Base-by-base conservation (phyloP, 495 filamentous ascomycete species). In the Hypoxylon rickii region DNA sequence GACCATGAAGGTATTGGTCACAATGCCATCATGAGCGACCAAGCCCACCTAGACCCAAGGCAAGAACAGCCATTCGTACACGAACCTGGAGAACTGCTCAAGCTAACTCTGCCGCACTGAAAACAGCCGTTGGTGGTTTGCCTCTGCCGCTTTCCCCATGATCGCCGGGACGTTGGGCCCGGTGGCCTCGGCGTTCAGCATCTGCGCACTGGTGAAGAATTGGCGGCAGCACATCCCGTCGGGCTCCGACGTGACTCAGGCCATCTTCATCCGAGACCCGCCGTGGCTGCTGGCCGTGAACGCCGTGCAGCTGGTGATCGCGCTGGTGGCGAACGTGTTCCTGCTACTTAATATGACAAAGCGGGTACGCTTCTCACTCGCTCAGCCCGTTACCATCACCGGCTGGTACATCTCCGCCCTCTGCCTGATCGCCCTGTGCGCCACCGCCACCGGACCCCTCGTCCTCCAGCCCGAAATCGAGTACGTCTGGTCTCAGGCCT, bases 321-420 rank as follows among this genome's bases (percentile, higher is more conserved):
- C 90, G 24, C 54, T 95, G 11, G 65, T 84, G 29, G 82, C 89
- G 34, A 96, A 96, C 63, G 58, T 87, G 19, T 79, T 81, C 16
- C 76, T 95, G 3, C 80, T 94, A 2, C 72, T 95, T 13, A 96
- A 96, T 71, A 96, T 97, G 77, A 90, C 92, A 3, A 79, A 82
- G 38, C 76, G 83, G 3, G 77, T 96, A 7, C 81, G 89, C 18
- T 96, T 96, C 69, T 68, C 86, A 48, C 84, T 95, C 73, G 87
- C 89, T 2, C 83, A 87, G 44, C 87, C 91, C 3, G 78, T 94
- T 20, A 82, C 80, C 17, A 81, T 83, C 44, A 65, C 73, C 18
- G 80, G 80, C 22, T 83, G 80, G 80, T 86, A 88, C 51, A 67
- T 89, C 12, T 83, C 90, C 12, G 84, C 89, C 0, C 65, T 89